Evolutionary conservation across 1,284 basidiomycete genomes (phyloP).

Genomic region (Sporisorium sorghi): DNA sequence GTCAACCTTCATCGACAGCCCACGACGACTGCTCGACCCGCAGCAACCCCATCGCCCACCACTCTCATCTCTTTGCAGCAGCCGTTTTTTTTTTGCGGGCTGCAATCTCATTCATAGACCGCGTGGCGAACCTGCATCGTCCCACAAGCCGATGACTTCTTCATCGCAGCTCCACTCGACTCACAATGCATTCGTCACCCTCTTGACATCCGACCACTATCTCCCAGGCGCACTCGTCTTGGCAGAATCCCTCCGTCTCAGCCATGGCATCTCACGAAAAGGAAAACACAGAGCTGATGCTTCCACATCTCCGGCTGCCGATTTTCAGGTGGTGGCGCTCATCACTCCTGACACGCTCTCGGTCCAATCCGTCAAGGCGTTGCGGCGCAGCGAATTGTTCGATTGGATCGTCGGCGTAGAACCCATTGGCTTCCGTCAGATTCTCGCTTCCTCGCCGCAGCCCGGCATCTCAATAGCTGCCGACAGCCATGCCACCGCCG

Average conservation of each 20-base stretch:
- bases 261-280: constrained; percentile 39
- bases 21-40: too few relatives aligned
- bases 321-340: constrained; percentile 81
- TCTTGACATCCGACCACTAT: constrained; percentile 89
- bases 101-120: neutral
- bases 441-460: constrained; percentile 31
- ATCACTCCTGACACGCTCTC: constrained; percentile 92
- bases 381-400: constrained; percentile 78
- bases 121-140: neutral
- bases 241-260: constrained; percentile 76
- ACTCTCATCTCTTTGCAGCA: neutral
- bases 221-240: constrained; percentile 90
- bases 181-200: constrained; percentile 74
- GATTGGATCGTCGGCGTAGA: constrained; percentile 87
- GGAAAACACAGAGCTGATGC: constrained; percentile 12
- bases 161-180: constrained; percentile 21
- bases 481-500: neutral
- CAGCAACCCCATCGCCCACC: neutral
- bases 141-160: constrained; percentile 31
- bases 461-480: neutral
- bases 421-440: constrained; percentile 68
- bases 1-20: too few relatives aligned
- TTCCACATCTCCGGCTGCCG: neutral
- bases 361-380: constrained; percentile 82
- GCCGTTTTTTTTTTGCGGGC: neutral